Conservation (phyloP, 257 asterid genomes). For the Solanum chiquidenum region DNA sequence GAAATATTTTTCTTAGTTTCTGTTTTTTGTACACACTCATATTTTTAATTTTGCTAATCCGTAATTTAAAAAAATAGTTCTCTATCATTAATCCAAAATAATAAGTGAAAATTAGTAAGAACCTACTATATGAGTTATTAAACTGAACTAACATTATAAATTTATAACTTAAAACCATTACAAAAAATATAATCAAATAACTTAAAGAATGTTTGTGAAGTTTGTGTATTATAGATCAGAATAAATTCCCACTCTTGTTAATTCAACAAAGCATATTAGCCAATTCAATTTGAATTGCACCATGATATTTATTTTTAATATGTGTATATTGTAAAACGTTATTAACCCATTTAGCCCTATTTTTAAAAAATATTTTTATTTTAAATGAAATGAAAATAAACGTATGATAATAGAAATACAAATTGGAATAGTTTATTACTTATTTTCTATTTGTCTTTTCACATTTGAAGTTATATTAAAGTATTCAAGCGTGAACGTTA, state of each 20-base stretch:
- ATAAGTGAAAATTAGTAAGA: not conserved
- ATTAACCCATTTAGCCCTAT: not conserved
- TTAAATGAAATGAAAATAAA: too few species aligned
- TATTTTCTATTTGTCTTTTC: not conserved
- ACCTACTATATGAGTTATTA: not conserved
- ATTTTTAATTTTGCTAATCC: too few species aligned
- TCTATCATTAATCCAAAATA: not conserved
- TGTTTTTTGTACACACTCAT: not conserved
- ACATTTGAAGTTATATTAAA: not conserved
- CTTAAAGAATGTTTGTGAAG: too few species aligned
- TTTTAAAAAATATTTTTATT: too few species aligned
- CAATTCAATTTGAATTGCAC: not conserved
- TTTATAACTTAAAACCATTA: too few species aligned
- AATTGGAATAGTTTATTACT: too few species aligned
- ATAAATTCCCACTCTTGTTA: too few species aligned
- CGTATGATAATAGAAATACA: not conserved
- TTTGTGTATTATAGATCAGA: too few species aligned
- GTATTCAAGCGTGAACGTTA: not conserved
- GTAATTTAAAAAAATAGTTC: too few species aligned
- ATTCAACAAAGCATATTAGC: too few species aligned
- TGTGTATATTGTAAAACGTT: not conserved
- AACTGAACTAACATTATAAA: not conserved
- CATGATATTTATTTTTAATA: not conserved
- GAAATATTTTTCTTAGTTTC: too few species aligned
- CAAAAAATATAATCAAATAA: too few species aligned